Percentiles rank a stretch among this genome's conserved stretches.
phyloP scores from a whole-genome alignment of 768 basidiomycete genomes.

The Termitomyces bulborhizus region DNA sequence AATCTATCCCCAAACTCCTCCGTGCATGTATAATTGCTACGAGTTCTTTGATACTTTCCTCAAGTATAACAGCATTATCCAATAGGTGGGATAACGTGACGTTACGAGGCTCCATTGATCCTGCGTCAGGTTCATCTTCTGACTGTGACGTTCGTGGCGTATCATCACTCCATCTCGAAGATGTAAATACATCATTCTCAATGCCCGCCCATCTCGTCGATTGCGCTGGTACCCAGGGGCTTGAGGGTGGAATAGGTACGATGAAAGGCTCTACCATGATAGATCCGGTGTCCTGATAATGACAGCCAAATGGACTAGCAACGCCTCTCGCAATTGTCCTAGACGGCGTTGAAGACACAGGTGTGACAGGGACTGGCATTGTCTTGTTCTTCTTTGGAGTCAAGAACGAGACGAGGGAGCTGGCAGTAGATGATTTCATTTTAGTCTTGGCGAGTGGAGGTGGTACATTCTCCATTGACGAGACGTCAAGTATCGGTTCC shows the following conservation, averaged over 20 bases:
- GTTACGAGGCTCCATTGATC: constrained; percentile 24
- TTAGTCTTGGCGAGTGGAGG: constrained; percentile 40
- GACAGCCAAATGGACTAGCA: constrained; percentile 76
- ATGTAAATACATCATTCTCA: constrained; percentile 70
- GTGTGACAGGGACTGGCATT: constrained; percentile 22
- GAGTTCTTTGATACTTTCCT: constrained; percentile 93
- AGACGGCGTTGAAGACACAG: constrained; percentile 43
- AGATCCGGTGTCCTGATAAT: constrained; percentile 74
- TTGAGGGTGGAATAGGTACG: constrained; percentile 50
- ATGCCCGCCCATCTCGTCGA: constrained; percentile 45
- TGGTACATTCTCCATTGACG: constrained; percentile 24
- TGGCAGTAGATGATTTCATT: constrained; percentile 44
- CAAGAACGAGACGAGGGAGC: constrained; percentile 69
- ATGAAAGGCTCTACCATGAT: constrained; percentile 68
- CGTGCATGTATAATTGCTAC: constrained; percentile 81
- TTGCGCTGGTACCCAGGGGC: constrained; percentile 59
- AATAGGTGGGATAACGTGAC: constrained; percentile 80
- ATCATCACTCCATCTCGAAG: constrained; percentile 25
- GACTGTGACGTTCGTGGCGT: constrained; percentile 13
- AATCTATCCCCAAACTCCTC: constrained; percentile 79
- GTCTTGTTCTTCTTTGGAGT: constrained; percentile 68
- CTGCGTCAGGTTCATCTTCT: constrained; percentile 22
- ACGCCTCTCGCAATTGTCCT: constrained; percentile 36
- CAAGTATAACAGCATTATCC: constrained; percentile 92
- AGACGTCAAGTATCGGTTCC: constrained; percentile 27